phyloP scores from a whole-genome alignment of 169 alveolate genomes.

The Plasmodium coatneyi region DNA sequence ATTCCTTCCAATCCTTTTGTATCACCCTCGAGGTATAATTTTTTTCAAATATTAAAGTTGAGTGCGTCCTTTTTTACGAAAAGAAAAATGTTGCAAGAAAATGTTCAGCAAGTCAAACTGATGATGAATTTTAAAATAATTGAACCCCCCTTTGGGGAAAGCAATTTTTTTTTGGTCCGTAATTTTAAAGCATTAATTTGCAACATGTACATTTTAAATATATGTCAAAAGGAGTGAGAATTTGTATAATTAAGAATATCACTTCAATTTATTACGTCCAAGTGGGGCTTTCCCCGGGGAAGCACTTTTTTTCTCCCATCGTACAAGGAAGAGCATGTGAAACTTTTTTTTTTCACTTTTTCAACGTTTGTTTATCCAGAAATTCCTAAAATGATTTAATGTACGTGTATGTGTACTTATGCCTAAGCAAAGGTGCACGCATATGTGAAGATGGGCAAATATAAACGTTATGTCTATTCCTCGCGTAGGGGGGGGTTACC shows the following conservation, averaged over 20 bases:
- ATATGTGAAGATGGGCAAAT: background rate
- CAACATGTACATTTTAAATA: background rate
- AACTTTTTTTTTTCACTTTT: background rate
- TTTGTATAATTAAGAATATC: background rate
- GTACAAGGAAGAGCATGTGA: background rate
- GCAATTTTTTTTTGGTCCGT: background rate
- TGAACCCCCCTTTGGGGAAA: background rate
- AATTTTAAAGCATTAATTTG: background rate
- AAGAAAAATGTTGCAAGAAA: background rate
- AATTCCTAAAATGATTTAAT: background rate
- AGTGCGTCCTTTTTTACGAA: background rate
- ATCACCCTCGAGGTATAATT: background rate
- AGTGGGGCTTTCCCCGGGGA: background rate
- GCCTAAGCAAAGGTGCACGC: background rate
- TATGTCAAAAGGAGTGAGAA: background rate
- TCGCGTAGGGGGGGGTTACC: background rate
- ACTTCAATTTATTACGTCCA: background rate
- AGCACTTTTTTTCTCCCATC: background rate
- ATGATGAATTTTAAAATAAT: background rate
- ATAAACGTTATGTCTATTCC: background rate
- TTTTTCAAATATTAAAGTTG: background rate
- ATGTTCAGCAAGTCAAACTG: background rate
- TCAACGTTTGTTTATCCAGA: background rate
- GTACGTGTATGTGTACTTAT: background rate
- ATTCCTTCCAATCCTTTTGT: background rate